Evolutionary conservation across 495 filamentous ascomycete species (phyloP), one percentile per base, ranked within the genome.

Genomic region (Coniosporium apollinis): DNA sequence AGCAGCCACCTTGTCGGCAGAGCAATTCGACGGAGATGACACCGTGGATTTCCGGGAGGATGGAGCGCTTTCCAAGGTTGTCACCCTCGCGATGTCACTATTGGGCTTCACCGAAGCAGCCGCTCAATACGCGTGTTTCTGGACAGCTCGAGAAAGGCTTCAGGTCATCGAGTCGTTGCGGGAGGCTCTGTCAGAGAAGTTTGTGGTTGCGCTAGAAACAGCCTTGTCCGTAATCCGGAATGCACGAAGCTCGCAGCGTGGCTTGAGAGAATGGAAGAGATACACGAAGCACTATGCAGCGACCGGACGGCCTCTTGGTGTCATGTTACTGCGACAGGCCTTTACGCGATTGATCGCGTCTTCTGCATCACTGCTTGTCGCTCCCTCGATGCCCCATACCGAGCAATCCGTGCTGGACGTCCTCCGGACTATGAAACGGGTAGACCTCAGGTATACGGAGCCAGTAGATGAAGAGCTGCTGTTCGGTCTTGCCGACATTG

Each of bases 301-400:
- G 6, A 64, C 70, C 37, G 79, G 79, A 9, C 72, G 79, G 11
- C 86, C 89, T 2, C 55, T 96, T 20, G 85, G 89, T 3, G 83
- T 84, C n/a, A 86, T 94, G 80, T 60, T 94, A 5, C 56, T 97
- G 11, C 83, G 85, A 50, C 72, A 79, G 47, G 81, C 72, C 34
- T 85, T 85, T 50, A 86, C 86, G 72, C 73, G 70, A 49, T 70
- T 96, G 31, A 64, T 91, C 18, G 76, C 82, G 36, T 73, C 82
- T 4, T 74, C 69, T 35, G 81, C 80, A n/a, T 77, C 79, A 5
- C 62, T 91, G 33, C 58, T 75, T 17, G 61, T 82, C 16, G 61
- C 71, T 30, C 67, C 74, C 10, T 64, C 69, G 1, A n/a, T n/a
- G n/a, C n/a, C n/a, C n/a, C n/a, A n/a, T n/a, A n/a, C n/a, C n/a